These are phyloP conservation scores for Eucalyptus sp. DNA, from an alignment of 345 rosid genomes.

Conservation along the genomic window DNA sequence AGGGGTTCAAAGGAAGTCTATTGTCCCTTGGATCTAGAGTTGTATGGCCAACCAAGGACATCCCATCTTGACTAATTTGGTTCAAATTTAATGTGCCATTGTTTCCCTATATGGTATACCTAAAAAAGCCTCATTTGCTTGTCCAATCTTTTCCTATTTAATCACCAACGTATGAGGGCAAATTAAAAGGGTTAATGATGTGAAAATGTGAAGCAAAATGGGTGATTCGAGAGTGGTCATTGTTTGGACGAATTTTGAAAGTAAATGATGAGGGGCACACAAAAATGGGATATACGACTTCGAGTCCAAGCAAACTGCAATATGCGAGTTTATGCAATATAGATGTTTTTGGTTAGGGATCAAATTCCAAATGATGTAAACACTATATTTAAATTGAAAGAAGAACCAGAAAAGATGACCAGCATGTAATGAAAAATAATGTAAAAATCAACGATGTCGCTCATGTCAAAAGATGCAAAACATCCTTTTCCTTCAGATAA, in stretches of 20 bases:
- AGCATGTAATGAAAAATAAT: not conserved
- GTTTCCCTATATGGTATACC: not conserved
- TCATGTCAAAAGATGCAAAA: not conserved
- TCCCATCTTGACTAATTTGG: not conserved
- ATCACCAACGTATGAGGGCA: not conserved
- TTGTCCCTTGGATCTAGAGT: not conserved
- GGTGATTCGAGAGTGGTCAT: not conserved
- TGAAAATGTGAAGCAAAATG: not conserved
- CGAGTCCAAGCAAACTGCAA: not conserved
- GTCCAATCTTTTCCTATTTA: not conserved
- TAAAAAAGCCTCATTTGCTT: not conserved
- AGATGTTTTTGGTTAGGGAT: not conserved
- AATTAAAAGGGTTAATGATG: not conserved
- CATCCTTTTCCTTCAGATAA: not conserved
- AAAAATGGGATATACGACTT: not conserved
- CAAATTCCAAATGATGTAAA: not conserved
- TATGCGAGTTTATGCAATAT: not conserved
- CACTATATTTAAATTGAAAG: not conserved
- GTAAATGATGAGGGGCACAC: not conserved
- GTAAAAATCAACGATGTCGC: fast-evolving
- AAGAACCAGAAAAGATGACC: not conserved
- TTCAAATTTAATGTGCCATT: too few relatives aligned
- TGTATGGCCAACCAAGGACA: not conserved
- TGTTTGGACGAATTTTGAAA: not conserved
- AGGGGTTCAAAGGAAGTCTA: not conserved